Evolutionary conservation across 2,329 filamentous ascomycete genomes (phyloP).

Genomic region (Raffaelea ambrosiae): DNA sequence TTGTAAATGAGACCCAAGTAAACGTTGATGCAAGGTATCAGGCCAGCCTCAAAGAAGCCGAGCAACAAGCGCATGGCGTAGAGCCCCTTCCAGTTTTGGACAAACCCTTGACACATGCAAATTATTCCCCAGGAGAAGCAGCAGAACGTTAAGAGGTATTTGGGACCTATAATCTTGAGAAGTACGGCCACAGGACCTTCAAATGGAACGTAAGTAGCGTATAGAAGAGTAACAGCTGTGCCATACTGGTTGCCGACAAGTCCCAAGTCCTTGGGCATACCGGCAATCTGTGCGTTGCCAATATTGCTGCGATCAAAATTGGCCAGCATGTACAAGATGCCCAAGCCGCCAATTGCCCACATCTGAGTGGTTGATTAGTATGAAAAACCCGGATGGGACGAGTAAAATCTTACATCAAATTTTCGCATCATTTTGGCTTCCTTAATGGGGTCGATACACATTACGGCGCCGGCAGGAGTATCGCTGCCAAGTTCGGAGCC

Average conservation of each 20-base stretch:
- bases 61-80: slow-evolving; percentile 14
- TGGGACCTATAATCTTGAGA: slow-evolving; percentile 25
- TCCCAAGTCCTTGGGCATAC: slow-evolving; percentile 9
- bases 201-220: slow-evolving; percentile 23
- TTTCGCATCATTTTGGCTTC: slow-evolving; percentile 3
- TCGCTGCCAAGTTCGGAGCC: not conserved
- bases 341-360: not conserved
- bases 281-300: slow-evolving; percentile 11
- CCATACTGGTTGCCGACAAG: slow-evolving; percentile 12
- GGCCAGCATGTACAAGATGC: slow-evolving; percentile 12
- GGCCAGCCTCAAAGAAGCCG: slow-evolving; percentile 21
- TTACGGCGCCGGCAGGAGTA: not conserved
- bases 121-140: slow-evolving; percentile 1
- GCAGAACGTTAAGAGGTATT: slow-evolving; percentile 18
- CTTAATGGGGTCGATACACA: not conserved
- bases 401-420: slow-evolving; percentile 1
- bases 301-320: slow-evolving; percentile 10
- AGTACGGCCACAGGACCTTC: slow-evolving; percentile 22
- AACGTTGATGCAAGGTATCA: slow-evolving; percentile 31
- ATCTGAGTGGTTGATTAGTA: not conserved
- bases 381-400: not conserved
- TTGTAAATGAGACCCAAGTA: slow-evolving; percentile 28
- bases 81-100: slow-evolving; percentile 19
- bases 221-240: slow-evolving; percentile 7
- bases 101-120: slow-evolving; percentile 14